Conservation (phyloP, 2,329 filamentous ascomycete genomes). For the Penicillium sp. region DNA sequence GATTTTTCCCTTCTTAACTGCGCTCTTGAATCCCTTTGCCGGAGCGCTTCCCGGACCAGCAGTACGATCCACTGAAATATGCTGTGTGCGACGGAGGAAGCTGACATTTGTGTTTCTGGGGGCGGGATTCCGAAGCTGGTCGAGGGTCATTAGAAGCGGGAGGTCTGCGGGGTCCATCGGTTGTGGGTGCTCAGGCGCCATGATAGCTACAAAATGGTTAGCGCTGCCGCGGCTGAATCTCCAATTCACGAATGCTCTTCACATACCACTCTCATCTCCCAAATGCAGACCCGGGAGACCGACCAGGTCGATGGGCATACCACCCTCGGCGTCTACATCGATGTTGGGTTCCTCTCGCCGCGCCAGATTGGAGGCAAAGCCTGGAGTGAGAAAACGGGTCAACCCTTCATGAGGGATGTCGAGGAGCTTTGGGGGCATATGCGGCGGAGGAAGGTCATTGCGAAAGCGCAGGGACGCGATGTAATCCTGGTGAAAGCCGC, state of each 20-base stretch:
- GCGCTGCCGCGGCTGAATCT: neutral
- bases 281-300: constrained; percentile 95
- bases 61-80: constrained; percentile 61
- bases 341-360: constrained; percentile 94
- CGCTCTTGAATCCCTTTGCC: constrained; percentile 27
- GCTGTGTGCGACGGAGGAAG: constrained; percentile 94
- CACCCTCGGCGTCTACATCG: constrained; percentile 94
- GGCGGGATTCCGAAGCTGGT: constrained; percentile 81
- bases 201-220: constrained; percentile 64
- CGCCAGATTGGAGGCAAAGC: constrained; percentile 84
- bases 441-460: constrained; percentile 91
- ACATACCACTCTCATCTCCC: constrained; percentile 85
- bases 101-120: constrained; percentile 76
- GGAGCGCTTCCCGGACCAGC: constrained; percentile 35
- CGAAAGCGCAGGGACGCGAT: constrained; percentile 94
- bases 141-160: constrained; percentile 77
- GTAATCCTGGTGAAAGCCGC: constrained; percentile 82
- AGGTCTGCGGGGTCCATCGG: constrained; percentile 81
- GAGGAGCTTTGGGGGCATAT: constrained; percentile 92
- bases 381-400: constrained; percentile 84
- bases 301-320: constrained; percentile 94
- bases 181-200: constrained; percentile 71
- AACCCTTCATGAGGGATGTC: constrained; percentile 95
- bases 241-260: neutral
- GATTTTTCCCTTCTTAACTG: constrained; percentile 35